These are phyloP conservation scores for Leucosporidium yakuticum DNA, from an alignment of 768 basidiomycete genomes.

Conservation along the genomic window DNA sequence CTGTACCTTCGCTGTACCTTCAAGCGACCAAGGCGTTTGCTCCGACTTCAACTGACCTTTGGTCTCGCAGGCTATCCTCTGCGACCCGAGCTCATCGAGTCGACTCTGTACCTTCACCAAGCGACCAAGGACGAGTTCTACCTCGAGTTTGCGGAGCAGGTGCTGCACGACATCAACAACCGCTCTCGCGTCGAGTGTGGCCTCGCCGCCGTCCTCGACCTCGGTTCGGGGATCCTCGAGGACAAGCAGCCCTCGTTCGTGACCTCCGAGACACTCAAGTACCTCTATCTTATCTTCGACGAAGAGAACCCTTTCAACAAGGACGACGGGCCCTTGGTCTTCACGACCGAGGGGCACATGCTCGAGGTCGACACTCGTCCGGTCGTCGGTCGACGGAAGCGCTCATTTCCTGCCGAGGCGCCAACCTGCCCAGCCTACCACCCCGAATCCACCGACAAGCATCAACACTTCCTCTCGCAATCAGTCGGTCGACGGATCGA, in stretches of 20 bases:
- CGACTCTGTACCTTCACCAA: constrained; percentile 94
- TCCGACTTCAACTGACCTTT: no score
- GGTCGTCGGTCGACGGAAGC: background rate
- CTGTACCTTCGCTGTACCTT: no score
- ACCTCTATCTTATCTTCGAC: constrained; percentile 82
- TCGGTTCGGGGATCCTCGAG: constrained; percentile 47
- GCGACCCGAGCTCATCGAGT: constrained; percentile 77
- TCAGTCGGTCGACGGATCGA: constrained; percentile 70
- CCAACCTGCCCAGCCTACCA: constrained; percentile 63
- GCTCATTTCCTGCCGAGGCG: constrained; percentile 2
- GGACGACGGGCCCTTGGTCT: constrained; percentile 79
- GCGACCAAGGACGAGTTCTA: constrained; percentile 90
- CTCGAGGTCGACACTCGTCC: constrained; percentile 59
- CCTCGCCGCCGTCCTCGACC: constrained; percentile 70
- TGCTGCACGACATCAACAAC: constrained; percentile 65
- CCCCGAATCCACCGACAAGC: constrained; percentile 39
- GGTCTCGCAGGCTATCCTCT: constrained; percentile 21
- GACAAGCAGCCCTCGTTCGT: constrained; percentile 56
- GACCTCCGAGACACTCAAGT: constrained; percentile 50
- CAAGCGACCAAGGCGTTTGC: no score
- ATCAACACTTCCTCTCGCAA: constrained; percentile 47
- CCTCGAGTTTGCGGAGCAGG: constrained; percentile 78
- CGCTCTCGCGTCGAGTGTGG: constrained; percentile 82
- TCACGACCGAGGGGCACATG: constrained; percentile 93
- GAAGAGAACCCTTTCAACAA: constrained; percentile 60